Conservation (phyloP, 352 stramenopile genomes). For the Bremia lactucae region DNA sequence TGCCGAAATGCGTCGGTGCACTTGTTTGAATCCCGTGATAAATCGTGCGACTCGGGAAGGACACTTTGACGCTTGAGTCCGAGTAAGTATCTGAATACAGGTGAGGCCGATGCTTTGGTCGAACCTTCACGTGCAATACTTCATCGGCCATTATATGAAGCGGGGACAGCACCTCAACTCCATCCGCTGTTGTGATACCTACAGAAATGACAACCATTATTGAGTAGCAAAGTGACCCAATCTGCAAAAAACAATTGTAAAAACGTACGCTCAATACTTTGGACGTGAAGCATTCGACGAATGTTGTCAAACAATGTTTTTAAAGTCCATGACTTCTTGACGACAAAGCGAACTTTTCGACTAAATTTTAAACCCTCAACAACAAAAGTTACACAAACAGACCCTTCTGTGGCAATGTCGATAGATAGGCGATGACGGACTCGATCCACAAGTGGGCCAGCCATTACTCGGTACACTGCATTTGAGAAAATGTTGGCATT, state of each 20-base stretch:
- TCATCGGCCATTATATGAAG: slow-evolving; percentile 67
- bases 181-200: slow-evolving; percentile 46
- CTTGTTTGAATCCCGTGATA: slow-evolving; percentile 12
- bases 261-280: slow-evolving; percentile 45
- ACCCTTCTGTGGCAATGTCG: slow-evolving; percentile 65
- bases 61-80: slow-evolving; percentile 13
- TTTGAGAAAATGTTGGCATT: slow-evolving; percentile 74
- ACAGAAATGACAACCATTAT: slow-evolving; percentile 6
- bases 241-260: not conserved
- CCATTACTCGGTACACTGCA: slow-evolving; percentile 77
- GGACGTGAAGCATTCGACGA: slow-evolving; percentile 57
- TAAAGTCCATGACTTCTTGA: slow-evolving; percentile 57
- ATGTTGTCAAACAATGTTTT: slow-evolving; percentile 51
- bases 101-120: slow-evolving; percentile 35
- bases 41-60: slow-evolving; percentile 16
- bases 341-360: slow-evolving; percentile 58
- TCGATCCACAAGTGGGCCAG: slow-evolving; percentile 60
- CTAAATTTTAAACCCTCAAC: slow-evolving; percentile 49
- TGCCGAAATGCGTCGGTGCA: slow-evolving; percentile 4
- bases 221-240: slow-evolving; percentile 1
- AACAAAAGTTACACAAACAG: slow-evolving; percentile 55
- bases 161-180: slow-evolving; percentile 54
- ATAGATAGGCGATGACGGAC: slow-evolving; percentile 68
- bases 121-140: slow-evolving; percentile 54
- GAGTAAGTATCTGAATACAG: slow-evolving; percentile 19